Base-by-base conservation (phyloP, 352 stramenopile genomes). In the Peronospora farinosa region DNA sequence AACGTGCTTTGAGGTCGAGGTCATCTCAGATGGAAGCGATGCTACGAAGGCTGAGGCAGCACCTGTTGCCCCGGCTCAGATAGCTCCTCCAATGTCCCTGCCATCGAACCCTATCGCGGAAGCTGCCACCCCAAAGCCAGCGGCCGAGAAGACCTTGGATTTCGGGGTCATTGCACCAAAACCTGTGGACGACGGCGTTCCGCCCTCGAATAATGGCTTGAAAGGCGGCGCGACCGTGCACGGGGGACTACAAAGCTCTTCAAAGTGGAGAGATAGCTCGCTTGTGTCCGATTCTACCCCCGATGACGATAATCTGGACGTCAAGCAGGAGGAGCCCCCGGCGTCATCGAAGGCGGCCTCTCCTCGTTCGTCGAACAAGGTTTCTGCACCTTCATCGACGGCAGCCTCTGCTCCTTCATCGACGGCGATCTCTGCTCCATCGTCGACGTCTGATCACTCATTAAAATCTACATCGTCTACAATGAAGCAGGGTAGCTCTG, bases 1-100 rank as follows among this genome's bases (percentile, higher is more conserved):
- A 36, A 81, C 76, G 19, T 85, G 76, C 51, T 87, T 87, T 54
- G 60, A 87, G 41, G 60, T 87, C 4, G 72, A 84, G 47, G 72
- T 86, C 57, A 54, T 44, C 27, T 12, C 51, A 6, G 35, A 37
- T 44, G 47, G 47, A 32, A 19, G 7, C 7, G 28, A 5, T 51
- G 44, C 39, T 33, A 17, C 37, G 13, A 13, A 50, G 30, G 28
- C 43, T 17, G 12, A 2, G 5, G 17, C 21, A 15, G 37, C 37
- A 27, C 55, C 55, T 15, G 16, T 11, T 13, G 47, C 54, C 7
- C 41, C 44, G 0, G 39, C 30, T n/a, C 51, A 51, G 5, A n/a
- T 19, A 42, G 31, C n/a, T 25, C 48, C 30, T n/a, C 27, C 19
- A 21, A 45, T 33, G 27, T n/a, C 39, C 36, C 15, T 36, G 12